A percentile compares a stretch with the other conserved stretches of the same genome.
Conservation (phyloP, 163 green algal genomes). For the Picocystis sp. region DNA sequence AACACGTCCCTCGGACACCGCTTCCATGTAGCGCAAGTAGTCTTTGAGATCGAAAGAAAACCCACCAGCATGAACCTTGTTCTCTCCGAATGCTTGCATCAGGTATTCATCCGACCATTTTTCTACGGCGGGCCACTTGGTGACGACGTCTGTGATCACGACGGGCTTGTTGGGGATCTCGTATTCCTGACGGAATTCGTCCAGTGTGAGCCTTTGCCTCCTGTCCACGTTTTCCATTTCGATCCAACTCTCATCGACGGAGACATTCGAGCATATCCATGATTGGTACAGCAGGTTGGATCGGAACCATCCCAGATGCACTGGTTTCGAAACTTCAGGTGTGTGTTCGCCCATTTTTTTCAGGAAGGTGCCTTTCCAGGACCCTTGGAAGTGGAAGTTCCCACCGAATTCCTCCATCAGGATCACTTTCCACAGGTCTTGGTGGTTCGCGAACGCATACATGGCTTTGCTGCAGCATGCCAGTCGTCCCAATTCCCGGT, state of each 20-base stretch:
- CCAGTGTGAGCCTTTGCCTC: constrained; percentile 26
- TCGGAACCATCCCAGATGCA: constrained; percentile 46
- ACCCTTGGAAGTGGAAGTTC: constrained; percentile 14
- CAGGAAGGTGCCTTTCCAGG: constrained; percentile 22
- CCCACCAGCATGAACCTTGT: constrained; percentile 52
- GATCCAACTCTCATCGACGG: constrained; percentile 54
- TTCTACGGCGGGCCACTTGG: constrained; percentile 40
- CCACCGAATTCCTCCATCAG: constrained; percentile 37
- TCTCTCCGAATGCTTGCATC: constrained; percentile 27
- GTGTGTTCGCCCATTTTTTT: not conserved
- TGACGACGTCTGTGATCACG: constrained; percentile 54
- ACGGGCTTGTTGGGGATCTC: constrained; percentile 72
- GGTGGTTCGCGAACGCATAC: constrained; percentile 58
- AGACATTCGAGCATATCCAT: constrained; percentile 60
- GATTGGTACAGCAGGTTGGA: constrained; percentile 81
- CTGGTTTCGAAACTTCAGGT: not conserved
- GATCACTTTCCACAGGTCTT: constrained; percentile 74
- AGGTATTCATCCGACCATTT: constrained; percentile 43
- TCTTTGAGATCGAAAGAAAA: constrained; percentile 51
- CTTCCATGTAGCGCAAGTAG: constrained; percentile 56
- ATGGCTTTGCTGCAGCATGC: constrained; percentile 30
- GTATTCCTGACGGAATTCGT: constrained; percentile 57
- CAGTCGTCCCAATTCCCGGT: constrained; percentile 32
- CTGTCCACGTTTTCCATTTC: constrained; percentile 58
- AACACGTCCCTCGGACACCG: constrained; percentile 25